A percentile compares a stretch with the other conserved stretches of the same genome.
Conservation (phyloP, 257 asterid species). For the Handroanthus guayacan region DNA sequence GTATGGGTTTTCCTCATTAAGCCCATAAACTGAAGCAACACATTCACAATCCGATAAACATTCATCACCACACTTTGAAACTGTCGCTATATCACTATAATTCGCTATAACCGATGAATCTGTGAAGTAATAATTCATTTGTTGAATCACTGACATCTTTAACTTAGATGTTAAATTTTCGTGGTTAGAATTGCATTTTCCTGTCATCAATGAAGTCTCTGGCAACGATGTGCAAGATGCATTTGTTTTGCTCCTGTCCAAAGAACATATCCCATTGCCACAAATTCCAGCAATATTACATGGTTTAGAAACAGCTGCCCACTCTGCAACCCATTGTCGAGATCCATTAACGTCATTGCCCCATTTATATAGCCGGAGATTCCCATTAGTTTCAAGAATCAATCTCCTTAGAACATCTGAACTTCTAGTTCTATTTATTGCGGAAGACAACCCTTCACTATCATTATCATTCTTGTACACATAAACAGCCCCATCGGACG, state of each 20-base stretch:
- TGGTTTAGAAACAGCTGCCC: constrained; percentile 93
- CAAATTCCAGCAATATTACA: constrained; percentile 86
- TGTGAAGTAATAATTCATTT: constrained; percentile 71
- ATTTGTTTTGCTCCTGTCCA: constrained; percentile 73
- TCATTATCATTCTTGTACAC: constrained; percentile 79
- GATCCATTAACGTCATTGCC: constrained; percentile 82
- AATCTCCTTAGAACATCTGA: constrained; percentile 60
- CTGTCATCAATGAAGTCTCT: constrained; percentile 50
- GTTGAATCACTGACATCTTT: constrained; percentile 56
- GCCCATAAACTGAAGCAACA: constrained; percentile 83
- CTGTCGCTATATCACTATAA: constrained; percentile 65
- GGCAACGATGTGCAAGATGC: constrained; percentile 79
- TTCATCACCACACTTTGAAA: constrained; percentile 78
- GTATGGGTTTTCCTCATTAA: constrained; percentile 78
- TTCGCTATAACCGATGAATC: constrained; percentile 76
- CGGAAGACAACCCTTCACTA: constrained; percentile 53
- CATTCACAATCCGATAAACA: constrained; percentile 82
- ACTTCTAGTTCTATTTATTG: constrained; percentile 51
- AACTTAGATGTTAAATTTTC: constrained; percentile 52
- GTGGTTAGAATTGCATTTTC: constrained; percentile 60
- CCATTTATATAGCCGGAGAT: constrained; percentile 81
- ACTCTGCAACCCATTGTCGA: constrained; percentile 83
- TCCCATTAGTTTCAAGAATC: constrained; percentile 75
- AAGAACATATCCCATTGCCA: constrained; percentile 76
- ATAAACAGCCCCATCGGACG: constrained; percentile 76